These are phyloP conservation scores for Domatiomyces catenatus DNA, from an alignment of 2,329 filamentous ascomycete species.

Conservation along the genomic window DNA sequence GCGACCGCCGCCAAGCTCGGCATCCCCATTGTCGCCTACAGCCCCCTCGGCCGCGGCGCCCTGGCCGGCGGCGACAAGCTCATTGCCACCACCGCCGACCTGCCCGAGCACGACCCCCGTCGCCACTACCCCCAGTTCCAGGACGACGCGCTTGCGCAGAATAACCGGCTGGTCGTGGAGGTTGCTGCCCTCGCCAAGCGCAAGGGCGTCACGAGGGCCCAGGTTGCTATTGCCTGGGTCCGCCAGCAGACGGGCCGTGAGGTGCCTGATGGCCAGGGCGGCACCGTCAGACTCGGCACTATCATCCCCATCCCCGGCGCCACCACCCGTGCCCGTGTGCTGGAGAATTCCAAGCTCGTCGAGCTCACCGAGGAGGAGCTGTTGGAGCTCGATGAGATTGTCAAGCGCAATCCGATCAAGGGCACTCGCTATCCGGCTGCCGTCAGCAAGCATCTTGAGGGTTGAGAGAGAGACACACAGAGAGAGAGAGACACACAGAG, in stretches of 20 bases:
- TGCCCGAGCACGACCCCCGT: constrained; percentile 34
- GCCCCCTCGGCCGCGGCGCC: constrained; percentile 44
- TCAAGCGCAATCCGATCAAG: constrained; percentile 21
- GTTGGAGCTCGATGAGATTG: constrained; percentile 34
- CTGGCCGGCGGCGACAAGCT: constrained; percentile 33
- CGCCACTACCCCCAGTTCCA: constrained; percentile 34
- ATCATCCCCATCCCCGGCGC: constrained; percentile 32
- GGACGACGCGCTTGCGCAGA: constrained; percentile 35
- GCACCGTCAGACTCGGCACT: constrained; percentile 8
- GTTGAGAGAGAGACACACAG: neutral
- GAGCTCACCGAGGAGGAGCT: constrained; percentile 34
- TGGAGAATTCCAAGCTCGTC: constrained; percentile 27
- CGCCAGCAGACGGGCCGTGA: constrained; percentile 24
- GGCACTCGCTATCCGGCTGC: neutral
- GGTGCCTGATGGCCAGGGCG: constrained; percentile 8
- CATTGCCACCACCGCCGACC: constrained; percentile 31
- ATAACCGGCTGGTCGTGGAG: constrained; percentile 34
- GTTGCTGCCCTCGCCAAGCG: constrained; percentile 30
- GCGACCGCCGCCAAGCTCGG: constrained; percentile 39
- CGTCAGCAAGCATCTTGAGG: neutral
- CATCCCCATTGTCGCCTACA: constrained; percentile 46
- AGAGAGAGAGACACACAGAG: no score
- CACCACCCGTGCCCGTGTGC: constrained; percentile 23
- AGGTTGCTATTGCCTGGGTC: constrained; percentile 38
- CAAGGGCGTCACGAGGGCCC: constrained; percentile 30